Percentiles rank a stretch among this genome's conserved stretches.
Conservation (phyloP, 1,139 yeast species). For the Zhuliangozyma blackwelliae region DNA sequence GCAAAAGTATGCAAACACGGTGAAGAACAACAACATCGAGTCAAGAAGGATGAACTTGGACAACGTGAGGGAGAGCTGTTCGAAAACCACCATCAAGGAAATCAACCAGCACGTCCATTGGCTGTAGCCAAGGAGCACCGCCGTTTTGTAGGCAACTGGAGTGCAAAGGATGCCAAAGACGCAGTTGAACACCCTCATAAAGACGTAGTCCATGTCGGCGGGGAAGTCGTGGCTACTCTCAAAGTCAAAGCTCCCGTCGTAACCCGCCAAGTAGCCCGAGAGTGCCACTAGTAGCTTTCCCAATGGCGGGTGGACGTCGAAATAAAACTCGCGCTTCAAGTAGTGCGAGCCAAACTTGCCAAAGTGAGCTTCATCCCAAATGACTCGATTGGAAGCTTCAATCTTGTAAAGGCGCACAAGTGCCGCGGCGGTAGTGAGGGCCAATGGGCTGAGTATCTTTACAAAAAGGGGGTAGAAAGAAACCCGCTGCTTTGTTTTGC, state of each 20-base stretch:
- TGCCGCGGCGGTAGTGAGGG: conserved; percentile 55
- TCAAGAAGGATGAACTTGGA: conserved; percentile 71
- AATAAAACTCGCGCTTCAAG: conserved; percentile 61
- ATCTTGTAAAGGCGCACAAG: conserved; percentile 66
- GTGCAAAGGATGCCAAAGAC: conserved; percentile 57
- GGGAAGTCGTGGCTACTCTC: conserved; percentile 61
- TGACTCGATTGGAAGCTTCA: conserved; percentile 59
- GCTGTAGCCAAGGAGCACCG: conserved; percentile 44
- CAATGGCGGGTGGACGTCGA: conserved; percentile 77
- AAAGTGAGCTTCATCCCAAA: conserved; percentile 97
- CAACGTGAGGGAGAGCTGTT: conserved; percentile 59
- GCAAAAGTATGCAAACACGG: conserved; percentile 57
- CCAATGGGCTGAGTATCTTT: conserved; percentile 26
- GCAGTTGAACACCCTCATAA: conserved; percentile 67
- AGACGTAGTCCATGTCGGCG: conserved; percentile 45
- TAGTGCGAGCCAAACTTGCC: conserved; percentile 65
- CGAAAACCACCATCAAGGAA: conserved; percentile 58
- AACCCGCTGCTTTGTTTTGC: conserved; percentile 4
- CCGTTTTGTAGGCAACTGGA: conserved; percentile 63
- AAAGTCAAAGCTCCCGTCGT: conserved; percentile 61
- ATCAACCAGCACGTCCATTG: conserved; percentile 50
- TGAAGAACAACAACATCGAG: conserved; percentile 68
- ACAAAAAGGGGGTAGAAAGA: conserved; percentile 11
- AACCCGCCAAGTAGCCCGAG: conserved; percentile 64
- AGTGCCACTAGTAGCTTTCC: conserved; percentile 69